These are phyloP conservation scores for Suhomyces sp. DNA, from an alignment of 805 yeast genomes.

Conservation along the genomic window DNA sequence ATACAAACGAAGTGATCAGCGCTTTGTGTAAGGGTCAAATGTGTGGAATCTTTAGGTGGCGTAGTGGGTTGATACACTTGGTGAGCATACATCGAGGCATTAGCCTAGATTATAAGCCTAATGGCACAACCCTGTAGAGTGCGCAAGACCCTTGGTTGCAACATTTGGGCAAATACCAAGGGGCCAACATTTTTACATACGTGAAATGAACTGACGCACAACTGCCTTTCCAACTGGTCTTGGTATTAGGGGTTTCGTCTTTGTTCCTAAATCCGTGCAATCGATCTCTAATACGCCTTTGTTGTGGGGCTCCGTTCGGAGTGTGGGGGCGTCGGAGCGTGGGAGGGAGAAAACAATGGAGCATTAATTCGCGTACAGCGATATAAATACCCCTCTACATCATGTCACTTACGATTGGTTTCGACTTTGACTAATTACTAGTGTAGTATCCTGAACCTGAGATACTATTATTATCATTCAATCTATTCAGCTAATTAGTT, in stretches of 20 bases:
- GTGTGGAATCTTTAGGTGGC: not conserved
- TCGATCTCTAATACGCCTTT: not conserved
- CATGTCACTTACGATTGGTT: not conserved
- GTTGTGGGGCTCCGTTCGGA: not conserved
- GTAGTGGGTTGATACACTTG: not conserved
- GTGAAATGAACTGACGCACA: not conserved
- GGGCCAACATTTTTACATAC: not conserved
- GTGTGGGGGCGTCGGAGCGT: constrained; percentile 2
- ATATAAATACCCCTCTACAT: not conserved
- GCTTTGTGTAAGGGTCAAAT: not conserved
- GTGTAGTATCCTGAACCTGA: not conserved
- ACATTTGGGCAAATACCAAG: not conserved
- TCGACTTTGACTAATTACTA: not conserved
- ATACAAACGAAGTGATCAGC: not conserved
- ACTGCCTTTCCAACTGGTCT: not conserved
- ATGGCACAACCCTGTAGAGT: not conserved
- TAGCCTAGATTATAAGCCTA: not conserved
- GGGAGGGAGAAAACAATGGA: not conserved
- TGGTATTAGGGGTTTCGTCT: not conserved
- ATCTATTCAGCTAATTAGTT: too few species aligned
- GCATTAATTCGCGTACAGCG: not conserved
- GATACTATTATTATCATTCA: not conserved
- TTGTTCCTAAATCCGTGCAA: not conserved
- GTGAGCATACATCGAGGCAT: not conserved
- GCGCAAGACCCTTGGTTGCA: not conserved